phyloP scores from a whole-genome alignment of 805 yeast genomes.

The Myxozyma sirexii region DNA sequence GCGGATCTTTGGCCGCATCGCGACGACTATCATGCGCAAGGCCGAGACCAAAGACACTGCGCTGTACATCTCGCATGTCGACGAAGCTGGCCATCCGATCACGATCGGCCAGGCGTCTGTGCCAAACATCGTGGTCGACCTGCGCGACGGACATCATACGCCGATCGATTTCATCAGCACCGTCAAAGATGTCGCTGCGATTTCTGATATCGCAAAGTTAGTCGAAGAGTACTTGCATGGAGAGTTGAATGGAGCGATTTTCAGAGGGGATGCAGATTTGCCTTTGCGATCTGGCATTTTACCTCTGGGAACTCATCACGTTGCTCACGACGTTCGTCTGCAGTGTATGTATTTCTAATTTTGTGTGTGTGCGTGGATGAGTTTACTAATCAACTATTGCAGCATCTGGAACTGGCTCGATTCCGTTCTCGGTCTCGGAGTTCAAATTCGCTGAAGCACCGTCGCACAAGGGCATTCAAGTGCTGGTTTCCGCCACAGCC shows the following conservation, averaged over 20 bases:
- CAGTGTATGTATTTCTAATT: constrained; percentile 4
- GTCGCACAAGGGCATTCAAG: constrained; percentile 20
- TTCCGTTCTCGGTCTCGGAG: constrained; percentile 28
- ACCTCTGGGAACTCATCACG: constrained; percentile 34
- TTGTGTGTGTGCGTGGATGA: too few species aligned
- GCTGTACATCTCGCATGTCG: constrained; percentile 27
- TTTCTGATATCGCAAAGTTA: constrained; percentile 26
- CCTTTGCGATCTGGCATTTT: constrained; percentile 28
- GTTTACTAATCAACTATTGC: not conserved
- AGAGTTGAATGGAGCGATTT: constrained; percentile 12
- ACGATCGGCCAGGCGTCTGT: constrained; percentile 29
- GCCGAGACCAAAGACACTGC: constrained; percentile 23
- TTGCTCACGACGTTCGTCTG: constrained; percentile 26
- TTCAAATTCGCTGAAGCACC: constrained; percentile 20
- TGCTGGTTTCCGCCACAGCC: constrained; percentile 25
- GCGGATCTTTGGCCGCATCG: constrained; percentile 26
- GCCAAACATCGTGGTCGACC: constrained; percentile 32
- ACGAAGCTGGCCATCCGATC: constrained; percentile 6
- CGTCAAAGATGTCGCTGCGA: constrained; percentile 27
- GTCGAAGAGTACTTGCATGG: constrained; percentile 27
- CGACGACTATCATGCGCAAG: constrained; percentile 31
- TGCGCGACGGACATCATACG: constrained; percentile 29
- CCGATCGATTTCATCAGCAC: constrained; percentile 30
- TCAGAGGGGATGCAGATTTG: constrained; percentile 31
- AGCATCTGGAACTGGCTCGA: constrained; percentile 20